Conservation (phyloP, 1,139 yeast genomes). For the Hansenula lynferdii region DNA sequence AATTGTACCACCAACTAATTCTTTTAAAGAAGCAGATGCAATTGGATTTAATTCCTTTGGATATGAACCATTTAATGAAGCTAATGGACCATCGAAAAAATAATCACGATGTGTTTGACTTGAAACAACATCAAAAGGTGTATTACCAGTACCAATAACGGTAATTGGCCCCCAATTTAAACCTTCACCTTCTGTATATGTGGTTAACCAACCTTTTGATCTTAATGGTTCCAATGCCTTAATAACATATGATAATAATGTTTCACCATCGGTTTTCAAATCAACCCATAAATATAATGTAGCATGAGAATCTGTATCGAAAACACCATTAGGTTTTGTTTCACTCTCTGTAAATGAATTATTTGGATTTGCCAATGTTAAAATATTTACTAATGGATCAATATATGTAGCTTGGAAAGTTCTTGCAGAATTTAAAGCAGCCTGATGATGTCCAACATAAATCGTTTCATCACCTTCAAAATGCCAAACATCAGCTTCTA, state of each 20-base stretch:
- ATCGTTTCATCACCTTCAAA: conserved; percentile 33
- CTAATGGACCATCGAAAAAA: conserved; percentile 22
- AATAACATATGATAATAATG: conserved; percentile 32
- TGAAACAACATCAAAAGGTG: conserved; percentile 27
- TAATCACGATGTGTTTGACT: conserved; percentile 17
- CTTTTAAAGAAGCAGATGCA: conserved; percentile 17
- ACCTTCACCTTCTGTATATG: conserved; percentile 23
- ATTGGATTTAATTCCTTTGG: conserved; percentile 20
- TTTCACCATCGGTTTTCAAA: conserved; percentile 38
- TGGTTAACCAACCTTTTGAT: conserved; percentile 34
- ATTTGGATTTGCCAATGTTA: conserved; percentile 35
- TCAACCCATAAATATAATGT: conserved; percentile 46
- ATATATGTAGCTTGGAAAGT: conserved; percentile 52
- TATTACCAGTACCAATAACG: conserved; percentile 42
- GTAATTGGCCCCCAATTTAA: conserved; percentile 39
- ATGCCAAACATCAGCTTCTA: conserved; percentile 72
- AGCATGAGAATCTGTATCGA: conserved; percentile 35
- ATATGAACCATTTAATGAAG: conserved; percentile 10
- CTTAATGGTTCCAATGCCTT: conserved; percentile 34
- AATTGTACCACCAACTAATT: conserved; percentile 12
- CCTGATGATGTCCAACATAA: conserved; percentile 64
- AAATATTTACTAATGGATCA: conserved; percentile 45
- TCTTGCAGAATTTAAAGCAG: conserved; percentile 38
- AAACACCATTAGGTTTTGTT: conserved; percentile 36
- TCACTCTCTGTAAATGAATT: conserved; percentile 24